Evolutionary conservation across 306 rosid species (phyloP).

Genomic region (Quillaja saponaria): DNA sequence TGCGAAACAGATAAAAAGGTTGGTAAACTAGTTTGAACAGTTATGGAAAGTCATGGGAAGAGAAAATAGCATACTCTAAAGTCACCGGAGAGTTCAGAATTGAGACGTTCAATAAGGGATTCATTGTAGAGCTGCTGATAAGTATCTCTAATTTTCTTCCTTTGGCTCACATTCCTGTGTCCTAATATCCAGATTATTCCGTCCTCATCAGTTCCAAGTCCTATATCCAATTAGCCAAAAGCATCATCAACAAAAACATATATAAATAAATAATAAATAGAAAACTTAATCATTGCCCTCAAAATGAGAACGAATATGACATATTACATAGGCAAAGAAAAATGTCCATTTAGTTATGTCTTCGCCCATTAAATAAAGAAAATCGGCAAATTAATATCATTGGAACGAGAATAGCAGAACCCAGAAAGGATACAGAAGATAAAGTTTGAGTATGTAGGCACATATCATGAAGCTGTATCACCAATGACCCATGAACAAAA

Average conservation of each 20-base stretch:
- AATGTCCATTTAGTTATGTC: too few species aligned
- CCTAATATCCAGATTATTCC: slow-evolving; percentile 67
- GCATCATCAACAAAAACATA: slow-evolving; percentile 4
- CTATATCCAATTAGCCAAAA: slow-evolving; percentile 40
- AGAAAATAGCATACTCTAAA: slow-evolving; percentile 62
- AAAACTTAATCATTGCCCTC: not conserved
- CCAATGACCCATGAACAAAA: not conserved
- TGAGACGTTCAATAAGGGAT: slow-evolving; percentile 64
- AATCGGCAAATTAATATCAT: not conserved
- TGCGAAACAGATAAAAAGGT: not conserved
- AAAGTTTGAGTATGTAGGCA: not conserved
- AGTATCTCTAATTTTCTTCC: slow-evolving; percentile 67
- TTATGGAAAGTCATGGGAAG: not conserved
- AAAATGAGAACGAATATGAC: not conserved
- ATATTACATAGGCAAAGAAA: too few species aligned
- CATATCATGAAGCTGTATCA: not conserved
- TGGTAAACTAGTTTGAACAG: slow-evolving; percentile 8
- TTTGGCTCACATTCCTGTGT: slow-evolving; percentile 72
- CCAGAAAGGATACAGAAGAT: not conserved
- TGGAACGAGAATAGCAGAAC: not conserved
- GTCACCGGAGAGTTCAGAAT: slow-evolving; percentile 78
- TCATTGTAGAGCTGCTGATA: slow-evolving; percentile 76
- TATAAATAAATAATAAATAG: not conserved
- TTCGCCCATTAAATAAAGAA: too few species aligned
- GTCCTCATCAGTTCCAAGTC: slow-evolving; percentile 67